Percentiles rank a stretch among this genome's conserved stretches.
phyloP scores from a whole-genome alignment of 768 basidiomycete species.

The Dioszegia aurantiaca region DNA sequence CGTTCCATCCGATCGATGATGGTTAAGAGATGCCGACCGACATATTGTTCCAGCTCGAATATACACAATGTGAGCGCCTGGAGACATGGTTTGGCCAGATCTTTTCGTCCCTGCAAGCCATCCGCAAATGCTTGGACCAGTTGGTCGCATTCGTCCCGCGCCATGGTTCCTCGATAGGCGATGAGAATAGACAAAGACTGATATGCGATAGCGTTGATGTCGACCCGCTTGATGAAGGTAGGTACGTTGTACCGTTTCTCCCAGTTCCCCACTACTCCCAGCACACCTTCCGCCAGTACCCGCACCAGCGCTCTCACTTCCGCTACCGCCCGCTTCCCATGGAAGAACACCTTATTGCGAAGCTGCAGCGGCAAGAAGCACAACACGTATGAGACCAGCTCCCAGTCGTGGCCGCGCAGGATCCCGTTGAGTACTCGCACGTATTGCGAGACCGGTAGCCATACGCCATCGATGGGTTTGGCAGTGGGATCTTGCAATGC shows the following conservation, averaged over 20 bases:
- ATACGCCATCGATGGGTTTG: constrained; percentile 47
- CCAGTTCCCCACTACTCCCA: constrained; percentile 19
- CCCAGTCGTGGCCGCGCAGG: constrained; percentile 83
- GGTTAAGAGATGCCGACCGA: constrained; percentile 72
- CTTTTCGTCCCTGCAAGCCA: constrained; percentile 53
- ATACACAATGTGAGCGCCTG: constrained; percentile 83
- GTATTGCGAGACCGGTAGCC: constrained; percentile 72
- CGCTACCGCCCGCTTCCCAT: constrained; percentile 73
- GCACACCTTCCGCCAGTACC: constrained; percentile 61
- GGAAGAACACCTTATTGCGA: constrained; percentile 93
- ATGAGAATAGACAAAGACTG: constrained; percentile 82
- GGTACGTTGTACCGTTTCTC: constrained; percentile 48
- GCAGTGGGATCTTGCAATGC: constrained; percentile 35
- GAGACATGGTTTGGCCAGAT: constrained; percentile 75
- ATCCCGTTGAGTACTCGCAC: constrained; percentile 64
- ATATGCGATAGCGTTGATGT: constrained; percentile 83
- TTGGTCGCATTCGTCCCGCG: constrained; percentile 54
- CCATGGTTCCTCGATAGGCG: constrained; percentile 78
- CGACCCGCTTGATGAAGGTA: constrained; percentile 60
- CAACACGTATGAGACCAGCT: constrained; percentile 83
- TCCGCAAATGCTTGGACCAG: constrained; percentile 54
- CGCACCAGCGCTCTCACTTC: constrained; percentile 64
- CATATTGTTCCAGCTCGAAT: constrained; percentile 77
- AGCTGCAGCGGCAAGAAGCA: constrained; percentile 88
- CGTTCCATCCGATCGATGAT: constrained; percentile 78